Evolutionary conservation across 2,329 filamentous ascomycete genomes (phyloP), one percentile per base, ranked within the genome.

Genomic region (Hymenoscyphus repandus): DNA sequence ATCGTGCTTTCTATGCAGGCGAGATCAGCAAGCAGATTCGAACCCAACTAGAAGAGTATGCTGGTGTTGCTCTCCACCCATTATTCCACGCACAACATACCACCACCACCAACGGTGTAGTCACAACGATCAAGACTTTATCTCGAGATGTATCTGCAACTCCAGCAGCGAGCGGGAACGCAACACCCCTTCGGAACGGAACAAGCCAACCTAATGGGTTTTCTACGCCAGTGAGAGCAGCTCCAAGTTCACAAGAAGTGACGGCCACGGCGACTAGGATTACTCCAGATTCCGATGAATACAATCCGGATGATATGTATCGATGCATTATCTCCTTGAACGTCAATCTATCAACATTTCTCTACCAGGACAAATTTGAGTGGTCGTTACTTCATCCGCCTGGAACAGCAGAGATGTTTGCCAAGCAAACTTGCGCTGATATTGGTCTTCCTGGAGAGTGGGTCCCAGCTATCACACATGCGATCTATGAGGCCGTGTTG

Each of bases 301-400:
- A 86, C 63, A 95, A 95, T 65, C 90, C 90, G 3, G 91, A 96
- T 65, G 92, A 97, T 68, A 91, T 89, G 2, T 96, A 97, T 69
- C 84, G 93, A 44, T 97, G 93, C 67, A 86, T 97, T 62, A 85
- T 99, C 59, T 88, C 83, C 40, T 75, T 99, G 40, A 96, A 88
- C 66, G 88, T 99, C 63, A 96, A 96, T 64, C 78, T 97, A 18
- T 85, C 90, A 47, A 95, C 95, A 50, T 85, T 88, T 61, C 79
- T 97, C 11, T 97, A 96, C 69, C 95, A 89, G 3, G 93, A 99
- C 75, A 96, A 91, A 65, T 97, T 99, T 58, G 92, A 97, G 68
- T 97, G 92, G 92, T 97, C 92, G 5, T 74, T 99, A 17, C 76
- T 96, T 15, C 91, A 97, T 63, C 90, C 91, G 2, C 87, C 90